Evolutionary conservation across 2,329 filamentous ascomycete genomes (phyloP), one percentile per base, ranked within the genome.

Genomic region (Cryphonectria japonica): DNA sequence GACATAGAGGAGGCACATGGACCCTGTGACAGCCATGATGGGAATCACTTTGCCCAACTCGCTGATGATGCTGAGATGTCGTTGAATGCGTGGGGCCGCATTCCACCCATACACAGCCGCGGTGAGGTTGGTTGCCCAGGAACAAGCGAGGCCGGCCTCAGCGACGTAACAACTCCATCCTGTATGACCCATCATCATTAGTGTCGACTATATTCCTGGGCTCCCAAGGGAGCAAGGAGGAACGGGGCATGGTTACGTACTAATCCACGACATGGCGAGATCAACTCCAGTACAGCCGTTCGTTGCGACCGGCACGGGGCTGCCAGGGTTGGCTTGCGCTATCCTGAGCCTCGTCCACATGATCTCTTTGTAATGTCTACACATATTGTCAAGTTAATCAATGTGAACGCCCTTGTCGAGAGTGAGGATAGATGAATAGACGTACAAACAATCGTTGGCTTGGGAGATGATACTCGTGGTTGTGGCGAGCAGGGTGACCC

Each of bases 311-410:
- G 66, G 11, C 13, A 66, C 34, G 26, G 71, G 62, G 62, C 66
- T 69, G 8, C 52, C 37, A 4, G 62, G 8, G 8, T 62, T 37
- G 4, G 46, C 63, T 52, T 65, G 63, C 37, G 67, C 52, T 14
- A 37, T 54, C 3, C 46, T 64, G 46, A 73, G 50, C 39, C 66
- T 61, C 14, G 65, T 57, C 66, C 62, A 64, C 71, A 69, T 69
- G 32, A 73, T 46, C 22, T 71, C 69, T 37, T 71, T 67, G 57
- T 73, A 73, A 67, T 73, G 29, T 46, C 71, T 73, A 29, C 19
- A 32, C 16, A 29, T 14, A 61, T 13, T 41, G 34, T 8, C 37
- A 37, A 61, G 63, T 71, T 39, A 68, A 63, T 16, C 13, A 29
- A 50, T 11, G 41, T 3, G 5, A 26, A n/a, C 8, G 3, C 8